These are phyloP conservation scores for Emmonsiellopsis sp. DNA, from an alignment of 2,329 filamentous ascomycete genomes.

Conservation along the genomic window DNA sequence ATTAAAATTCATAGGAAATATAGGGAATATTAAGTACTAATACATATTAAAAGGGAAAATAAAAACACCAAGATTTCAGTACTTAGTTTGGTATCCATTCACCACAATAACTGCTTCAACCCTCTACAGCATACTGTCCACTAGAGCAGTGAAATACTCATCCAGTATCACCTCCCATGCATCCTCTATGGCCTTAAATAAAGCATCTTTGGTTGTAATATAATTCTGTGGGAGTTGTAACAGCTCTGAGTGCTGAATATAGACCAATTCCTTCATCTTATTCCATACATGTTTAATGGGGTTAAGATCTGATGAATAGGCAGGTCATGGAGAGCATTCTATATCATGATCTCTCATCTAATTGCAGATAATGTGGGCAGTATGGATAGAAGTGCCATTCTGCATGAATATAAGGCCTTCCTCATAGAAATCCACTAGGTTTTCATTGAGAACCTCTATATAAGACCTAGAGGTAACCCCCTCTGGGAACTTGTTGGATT, in stretches of 20 bases:
- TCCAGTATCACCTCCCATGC: not conserved
- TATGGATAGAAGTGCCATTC: not conserved
- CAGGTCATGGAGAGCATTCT: conserved; percentile 3
- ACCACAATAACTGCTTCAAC: not conserved
- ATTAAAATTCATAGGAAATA: conserved; percentile 1
- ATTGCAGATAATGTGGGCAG: not conserved
- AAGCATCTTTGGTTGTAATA: not conserved
- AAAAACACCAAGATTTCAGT: not conserved
- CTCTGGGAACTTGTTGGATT: not conserved
- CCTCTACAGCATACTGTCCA: not conserved
- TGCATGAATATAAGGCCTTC: not conserved
- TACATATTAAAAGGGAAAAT: not conserved
- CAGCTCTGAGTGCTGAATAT: conserved; percentile 1
- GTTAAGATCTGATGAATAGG: conserved; percentile 17
- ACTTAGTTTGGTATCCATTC: conserved; percentile 2
- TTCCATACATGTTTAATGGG: conserved; percentile 16
- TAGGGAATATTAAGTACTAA: not conserved
- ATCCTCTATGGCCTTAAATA: not conserved
- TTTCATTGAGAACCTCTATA: not conserved
- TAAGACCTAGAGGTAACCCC: not conserved
- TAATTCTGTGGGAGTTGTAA: not conserved
- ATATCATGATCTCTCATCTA: not conserved
- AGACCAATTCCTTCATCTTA: conserved; percentile 11
- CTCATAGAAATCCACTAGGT: not conserved
- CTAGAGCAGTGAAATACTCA: not conserved